Percentiles rank a stretch among this genome's conserved stretches.
These are phyloP conservation scores for Diplotaxis tenuifolia DNA, from an alignment of 345 rosid genomes.

Conservation along the genomic window DNA sequence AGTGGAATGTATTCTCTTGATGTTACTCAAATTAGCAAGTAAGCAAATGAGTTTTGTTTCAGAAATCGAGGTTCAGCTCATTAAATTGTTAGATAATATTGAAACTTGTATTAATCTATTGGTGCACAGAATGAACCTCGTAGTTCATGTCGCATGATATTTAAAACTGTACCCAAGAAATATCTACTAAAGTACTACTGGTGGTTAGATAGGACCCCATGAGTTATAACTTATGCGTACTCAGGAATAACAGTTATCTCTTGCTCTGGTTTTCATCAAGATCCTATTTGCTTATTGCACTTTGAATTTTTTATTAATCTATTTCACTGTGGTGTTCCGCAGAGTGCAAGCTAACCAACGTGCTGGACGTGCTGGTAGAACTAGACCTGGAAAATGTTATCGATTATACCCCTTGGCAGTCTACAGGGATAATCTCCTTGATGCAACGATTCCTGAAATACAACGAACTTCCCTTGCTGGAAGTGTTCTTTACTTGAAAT, in stretches of 20 bases:
- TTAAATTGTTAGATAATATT: not conserved
- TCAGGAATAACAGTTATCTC: not conserved
- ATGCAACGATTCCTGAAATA: constrained; percentile 93
- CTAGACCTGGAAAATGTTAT: constrained; percentile 95
- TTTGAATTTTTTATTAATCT: not conserved
- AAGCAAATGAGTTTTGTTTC: constrained; percentile 39
- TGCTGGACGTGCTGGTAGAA: constrained; percentile 98
- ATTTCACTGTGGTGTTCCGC: constrained; percentile 26
- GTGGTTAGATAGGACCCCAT: constrained; percentile 12
- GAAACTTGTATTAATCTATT: not conserved
- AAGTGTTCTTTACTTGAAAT: constrained; percentile 88
- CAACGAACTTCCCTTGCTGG: constrained; percentile 96
- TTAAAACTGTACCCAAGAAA: constrained; percentile 7
- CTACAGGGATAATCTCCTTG: constrained; percentile 80
- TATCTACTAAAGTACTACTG: constrained; percentile 5
- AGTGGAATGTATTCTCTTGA: constrained; percentile 98
- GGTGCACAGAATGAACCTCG: constrained; percentile 1
- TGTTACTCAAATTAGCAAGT: constrained; percentile 94
- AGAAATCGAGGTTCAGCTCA: constrained; percentile 5
- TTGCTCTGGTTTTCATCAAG: not conserved
- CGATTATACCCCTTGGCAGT: constrained; percentile 71
- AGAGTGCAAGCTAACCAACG: constrained; percentile 99
- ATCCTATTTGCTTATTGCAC: constrained; percentile 11
- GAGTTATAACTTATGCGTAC: constrained; percentile 10
- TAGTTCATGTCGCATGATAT: not conserved